These are phyloP conservation scores for Borealophlyctis nickersoniae DNA, from an alignment of 192 early-diverging fungal species.

Conservation along the genomic window DNA sequence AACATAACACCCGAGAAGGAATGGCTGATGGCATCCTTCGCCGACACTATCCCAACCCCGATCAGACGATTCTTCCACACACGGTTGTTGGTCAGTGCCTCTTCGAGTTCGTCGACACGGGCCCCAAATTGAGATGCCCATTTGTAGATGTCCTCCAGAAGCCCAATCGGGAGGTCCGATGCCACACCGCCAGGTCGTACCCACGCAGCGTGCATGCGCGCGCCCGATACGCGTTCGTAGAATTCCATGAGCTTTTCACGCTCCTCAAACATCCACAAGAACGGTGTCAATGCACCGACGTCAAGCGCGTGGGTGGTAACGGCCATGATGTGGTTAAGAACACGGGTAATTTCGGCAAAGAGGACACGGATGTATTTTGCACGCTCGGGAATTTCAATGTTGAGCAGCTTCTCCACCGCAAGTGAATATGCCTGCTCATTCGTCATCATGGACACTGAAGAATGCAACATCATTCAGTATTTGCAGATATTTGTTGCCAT, in stretches of 20 bases:
- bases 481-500: not conserved
- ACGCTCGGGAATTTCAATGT: conserved; percentile 91
- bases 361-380: conserved; percentile 93
- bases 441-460: conserved; percentile 91
- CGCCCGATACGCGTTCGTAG: conserved; percentile 97
- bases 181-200: conserved; percentile 95
- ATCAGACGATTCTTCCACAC: conserved; percentile 91
- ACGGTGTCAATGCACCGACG: conserved; percentile 96
- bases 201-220: conserved; percentile 97
- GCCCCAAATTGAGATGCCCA: conserved; percentile 90
- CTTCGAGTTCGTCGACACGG: conserved; percentile 92
- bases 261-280: conserved; percentile 99
- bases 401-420: conserved; percentile 96
- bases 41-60: conserved; percentile 81
- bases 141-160: conserved; percentile 92
- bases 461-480: not conserved
- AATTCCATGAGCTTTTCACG: conserved; percentile 99
- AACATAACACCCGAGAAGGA: conserved; percentile 94
- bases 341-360: conserved; percentile 96
- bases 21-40: conserved; percentile 86
- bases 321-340: conserved; percentile 99
- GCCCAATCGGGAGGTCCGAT: conserved; percentile 86
- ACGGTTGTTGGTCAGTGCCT: conserved; percentile 87
- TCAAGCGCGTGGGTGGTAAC: conserved; percentile 95
- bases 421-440: conserved; percentile 98